These are phyloP conservation scores for Neurospora sp. DNA, from an alignment of 495 filamentous ascomycete species.

Conservation along the genomic window DNA sequence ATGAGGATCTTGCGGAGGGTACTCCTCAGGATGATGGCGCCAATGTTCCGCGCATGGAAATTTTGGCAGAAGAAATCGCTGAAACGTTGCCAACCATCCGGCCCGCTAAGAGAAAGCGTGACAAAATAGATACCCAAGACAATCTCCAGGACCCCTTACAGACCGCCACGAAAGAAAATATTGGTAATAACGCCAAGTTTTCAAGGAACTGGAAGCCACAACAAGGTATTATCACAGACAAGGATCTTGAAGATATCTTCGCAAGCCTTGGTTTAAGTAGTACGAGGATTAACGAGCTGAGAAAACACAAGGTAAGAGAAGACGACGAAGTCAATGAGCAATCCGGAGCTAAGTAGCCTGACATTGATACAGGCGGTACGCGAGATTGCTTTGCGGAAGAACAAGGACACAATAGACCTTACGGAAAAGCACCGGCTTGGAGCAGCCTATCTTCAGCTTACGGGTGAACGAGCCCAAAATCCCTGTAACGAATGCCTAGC, in stretches of 20 bases:
- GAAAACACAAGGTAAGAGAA: neutral
- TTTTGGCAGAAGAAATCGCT: neutral
- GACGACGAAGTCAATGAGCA: neutral
- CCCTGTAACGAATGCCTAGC: neutral
- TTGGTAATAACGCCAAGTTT: neutral
- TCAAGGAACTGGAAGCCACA: neutral
- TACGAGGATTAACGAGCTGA: neutral
- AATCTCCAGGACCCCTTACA: neutral
- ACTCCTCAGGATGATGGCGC: neutral
- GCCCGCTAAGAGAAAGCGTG: neutral
- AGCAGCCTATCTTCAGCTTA: neutral
- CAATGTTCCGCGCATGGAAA: neutral
- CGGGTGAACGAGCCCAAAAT: neutral
- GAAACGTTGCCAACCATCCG: neutral
- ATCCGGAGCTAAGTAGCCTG: neutral
- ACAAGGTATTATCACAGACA: neutral
- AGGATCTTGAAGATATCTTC: neutral
- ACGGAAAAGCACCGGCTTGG: neutral
- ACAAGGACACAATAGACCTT: neutral
- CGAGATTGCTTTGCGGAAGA: neutral
- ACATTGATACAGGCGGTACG: neutral
- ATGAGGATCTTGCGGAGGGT: neutral
- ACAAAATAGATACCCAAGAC: neutral
- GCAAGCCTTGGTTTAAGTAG: neutral
- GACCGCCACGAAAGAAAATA: neutral